Evolutionary conservation across 176 grass and related monocot species (phyloP), one percentile per base, ranked within the genome.

Genomic region (Thinopyrum elongatum): DNA sequence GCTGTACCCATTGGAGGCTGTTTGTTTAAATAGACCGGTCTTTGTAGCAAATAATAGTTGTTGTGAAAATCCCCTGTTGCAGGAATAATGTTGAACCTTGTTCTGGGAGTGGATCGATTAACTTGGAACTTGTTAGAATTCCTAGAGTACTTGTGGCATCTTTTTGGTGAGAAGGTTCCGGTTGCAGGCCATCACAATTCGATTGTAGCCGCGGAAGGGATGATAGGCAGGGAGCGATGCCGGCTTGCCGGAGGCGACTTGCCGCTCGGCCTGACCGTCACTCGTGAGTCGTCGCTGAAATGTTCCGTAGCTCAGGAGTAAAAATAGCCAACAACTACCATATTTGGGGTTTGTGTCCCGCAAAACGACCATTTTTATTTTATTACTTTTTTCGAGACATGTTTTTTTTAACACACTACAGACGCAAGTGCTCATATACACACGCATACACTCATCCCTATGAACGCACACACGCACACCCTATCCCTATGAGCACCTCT

Each of bases 221-320:
- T 59, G 47, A 94, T 23, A 65, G 12, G n/a, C 87, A 89, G 22
- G 76, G 80, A 39, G 94, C 85, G 51, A 27, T 79, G 65, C 89
- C 94, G 38, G 61, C 68, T 34, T 46, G 42, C 42, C 42, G 12
- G 12, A 46, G 42, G 42, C 42, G 12, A 46, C 42, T 46, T 77
- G 49, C 86, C 79, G 34, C 80, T 77, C 68, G 44, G 16, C 47
- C 47, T 51, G 15, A 51, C 47, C 47, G 46, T 51, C 15, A 51
- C 46, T 5, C 15, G 46, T 16, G 46, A 49, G 46, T 49, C 15
- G 46, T 16, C 14, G 46, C 46, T 49, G 46, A 49, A 5, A 49
- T 49, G 14, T 46, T 49, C 46, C 4, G 14, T 49, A 49, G 46
- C 46, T 17, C 15, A 47, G 44, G 42, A 3, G 10, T 10, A 6